Evolutionary conservation across 371 early-diverging fungal species (phyloP), one percentile per base, ranked within the genome.

Genomic region (Actinomucor elegans): DNA sequence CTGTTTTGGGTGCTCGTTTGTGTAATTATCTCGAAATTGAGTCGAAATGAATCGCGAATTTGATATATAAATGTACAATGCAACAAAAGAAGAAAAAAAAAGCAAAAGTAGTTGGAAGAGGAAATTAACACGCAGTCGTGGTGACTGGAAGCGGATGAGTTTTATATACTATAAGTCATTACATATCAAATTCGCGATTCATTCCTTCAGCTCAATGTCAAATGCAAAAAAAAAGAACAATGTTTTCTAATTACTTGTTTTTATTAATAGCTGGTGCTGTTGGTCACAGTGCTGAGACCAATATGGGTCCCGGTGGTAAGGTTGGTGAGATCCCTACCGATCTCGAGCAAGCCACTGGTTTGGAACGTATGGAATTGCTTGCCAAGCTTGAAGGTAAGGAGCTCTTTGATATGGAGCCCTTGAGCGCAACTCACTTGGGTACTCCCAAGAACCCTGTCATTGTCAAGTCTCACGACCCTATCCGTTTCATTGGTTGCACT

Each of bases 401-500:
- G 55, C 82, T 93, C 51, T 98, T 87, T 69, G 94, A 94, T 66
- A 75, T 92, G 79, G 82, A 85, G 32, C 93, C 96, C 27, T 81
- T 96, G 67, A 57, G 76, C 49, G 67, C 94, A 69, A 79, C 81
- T 52, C 80, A 85, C 72, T 74, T 83, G 60, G 94, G 94, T 55
- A 96, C 98, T 61, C 77, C 78, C 67, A 62, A 81, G 48, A 83
- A 92, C 73, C 98, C 97, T 60, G 87, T 94, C 55, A 76, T 94
- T 53, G 88, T 98, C 55, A 74, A 80, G 58, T 93, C 94, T 41
- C 81, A 84, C 35, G 94, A 94, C 66, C 80, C 84, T 38, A 80
- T 86, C 68, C 88, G 94, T 48, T 89, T 90, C 62, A 84, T 96
- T 54, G 98, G 94, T 29, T 98, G 98, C 84, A 90, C 93, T 66